Evolutionary conservation across 192 early-diverging fungal species (phyloP), one percentile per base, ranked within the genome.

Genomic region (Backusella morwellensis): DNA sequence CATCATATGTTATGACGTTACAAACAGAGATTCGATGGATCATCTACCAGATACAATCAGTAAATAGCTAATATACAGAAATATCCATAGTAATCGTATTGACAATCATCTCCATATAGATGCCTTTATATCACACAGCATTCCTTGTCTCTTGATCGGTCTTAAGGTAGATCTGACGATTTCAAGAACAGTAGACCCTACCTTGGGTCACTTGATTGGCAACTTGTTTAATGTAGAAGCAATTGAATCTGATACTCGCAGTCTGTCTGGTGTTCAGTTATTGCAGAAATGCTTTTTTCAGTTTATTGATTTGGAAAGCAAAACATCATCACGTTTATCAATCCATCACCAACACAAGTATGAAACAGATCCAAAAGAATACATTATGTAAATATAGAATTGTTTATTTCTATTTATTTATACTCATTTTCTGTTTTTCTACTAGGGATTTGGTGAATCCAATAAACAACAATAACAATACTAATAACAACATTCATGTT

Each of bases 41-140:
- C 70, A 76, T 38, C 35, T 81, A 50, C 80, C 80, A 34, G 80
- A 81, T 77, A 32, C 77, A 32, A 76, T 81, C 29, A 77, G 80
- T 81, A 77, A 34, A 72, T 47, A 75, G 17, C n/a, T 35, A 2
- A 40, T 35, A 68, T 12, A 26, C 5, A 67, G 1, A 34, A 4
- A 36, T 15, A 21, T 29, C 15, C 8, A 74, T 32, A 21, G 2
- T 12, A 26, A 72, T 59, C 12, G 17, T 21, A 50, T 6, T 50
- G 17, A 50, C 19, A 56, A 44, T 44, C 3, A 17, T 17, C 19
- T 40, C 34, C 21, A 32, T 19, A 17, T 21, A 78, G 77, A 74
- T 36, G 35, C 47, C 4, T 78, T 73, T 73, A 73, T 70, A 14
- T 70, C 72, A 11, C 50, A 52, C 1, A 52, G 72, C 4, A 75